Evolutionary conservation across 2,329 filamentous ascomycete species (phyloP).

Genomic region (Trichophaea hybrida): DNA sequence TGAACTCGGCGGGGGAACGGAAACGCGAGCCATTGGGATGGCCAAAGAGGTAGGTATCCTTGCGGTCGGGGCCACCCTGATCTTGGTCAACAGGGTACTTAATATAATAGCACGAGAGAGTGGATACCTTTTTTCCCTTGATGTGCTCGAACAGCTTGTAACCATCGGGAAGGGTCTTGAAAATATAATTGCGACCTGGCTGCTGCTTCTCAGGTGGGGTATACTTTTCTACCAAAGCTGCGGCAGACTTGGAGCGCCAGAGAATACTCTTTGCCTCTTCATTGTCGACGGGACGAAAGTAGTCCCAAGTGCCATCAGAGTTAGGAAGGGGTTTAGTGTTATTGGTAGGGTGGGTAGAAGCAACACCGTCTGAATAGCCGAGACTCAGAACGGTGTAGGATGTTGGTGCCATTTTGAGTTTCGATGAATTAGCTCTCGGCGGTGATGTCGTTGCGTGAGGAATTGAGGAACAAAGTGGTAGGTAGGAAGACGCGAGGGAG

Average conservation of each 20-base stretch:
- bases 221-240: constrained; percentile 10
- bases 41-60: constrained; percentile 47
- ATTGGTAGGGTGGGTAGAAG: neutral
- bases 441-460: too few species aligned
- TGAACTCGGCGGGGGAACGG: constrained; percentile 45
- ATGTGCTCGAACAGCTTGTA: constrained; percentile 46
- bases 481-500: too few species aligned
- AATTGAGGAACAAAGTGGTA: too few species aligned
- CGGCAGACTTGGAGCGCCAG: constrained; percentile 13
- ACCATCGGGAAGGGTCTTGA: constrained; percentile 41
- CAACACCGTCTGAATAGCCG: neutral
- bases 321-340: neutral
- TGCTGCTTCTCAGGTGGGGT: neutral
- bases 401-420: too few species aligned
- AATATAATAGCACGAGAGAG: constrained; percentile 28
- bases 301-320: constrained; percentile 14
- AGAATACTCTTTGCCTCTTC: constrained; percentile 10
- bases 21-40: constrained; percentile 45
- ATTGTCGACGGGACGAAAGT: constrained; percentile 7
- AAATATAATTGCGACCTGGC: constrained; percentile 33
- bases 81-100: neutral
- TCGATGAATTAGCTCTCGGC: too few species aligned
- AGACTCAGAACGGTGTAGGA: neutral
- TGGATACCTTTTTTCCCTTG: constrained; percentile 35
- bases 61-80: constrained; percentile 38